Evolutionary conservation across 176 grass and related monocot species (phyloP).

Genomic region (Musa itinerans): DNA sequence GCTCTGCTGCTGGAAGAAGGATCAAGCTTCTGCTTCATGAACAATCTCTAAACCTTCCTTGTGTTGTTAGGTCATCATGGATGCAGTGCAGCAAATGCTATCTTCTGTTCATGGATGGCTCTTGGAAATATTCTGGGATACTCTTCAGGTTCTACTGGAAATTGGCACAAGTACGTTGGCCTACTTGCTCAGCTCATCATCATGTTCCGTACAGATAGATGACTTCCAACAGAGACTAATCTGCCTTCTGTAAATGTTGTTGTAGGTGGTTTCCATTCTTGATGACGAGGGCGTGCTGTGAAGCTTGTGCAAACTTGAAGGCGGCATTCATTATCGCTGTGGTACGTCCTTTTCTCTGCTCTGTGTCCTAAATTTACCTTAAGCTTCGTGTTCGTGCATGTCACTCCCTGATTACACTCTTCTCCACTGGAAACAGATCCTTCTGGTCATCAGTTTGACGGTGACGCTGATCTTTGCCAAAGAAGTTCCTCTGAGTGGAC

Average conservation of each 20-base stretch:
- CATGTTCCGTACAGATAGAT: too few relatives aligned
- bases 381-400: background rate
- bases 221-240: too few relatives aligned
- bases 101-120: slow-evolving; percentile 98
- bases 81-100: slow-evolving; percentile 71
- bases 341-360: slow-evolving; percentile 21
- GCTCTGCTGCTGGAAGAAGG: too few relatives aligned
- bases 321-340: slow-evolving; percentile 82
- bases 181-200: too few relatives aligned
- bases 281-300: slow-evolving; percentile 59
- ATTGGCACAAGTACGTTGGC: slow-evolving; percentile 54
- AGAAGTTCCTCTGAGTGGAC: slow-evolving; percentile 41
- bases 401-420: background rate
- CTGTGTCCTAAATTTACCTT: too few relatives aligned
- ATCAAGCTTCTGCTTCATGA: too few relatives aligned
- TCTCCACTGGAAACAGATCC: slow-evolving; percentile 21
- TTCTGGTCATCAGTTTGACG: slow-evolving; percentile 36
- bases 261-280: slow-evolving; percentile 90
- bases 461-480: slow-evolving; percentile 55
- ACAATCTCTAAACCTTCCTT: too few relatives aligned
- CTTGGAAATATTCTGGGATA: slow-evolving; percentile 87
- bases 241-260: background rate
- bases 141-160: slow-evolving; percentile 69
- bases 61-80: slow-evolving; percentile 38
- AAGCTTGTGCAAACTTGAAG: slow-evolving; percentile 86